These are phyloP conservation scores for Pleurotus platypus DNA, from an alignment of 768 basidiomycete genomes.

Conservation along the genomic window DNA sequence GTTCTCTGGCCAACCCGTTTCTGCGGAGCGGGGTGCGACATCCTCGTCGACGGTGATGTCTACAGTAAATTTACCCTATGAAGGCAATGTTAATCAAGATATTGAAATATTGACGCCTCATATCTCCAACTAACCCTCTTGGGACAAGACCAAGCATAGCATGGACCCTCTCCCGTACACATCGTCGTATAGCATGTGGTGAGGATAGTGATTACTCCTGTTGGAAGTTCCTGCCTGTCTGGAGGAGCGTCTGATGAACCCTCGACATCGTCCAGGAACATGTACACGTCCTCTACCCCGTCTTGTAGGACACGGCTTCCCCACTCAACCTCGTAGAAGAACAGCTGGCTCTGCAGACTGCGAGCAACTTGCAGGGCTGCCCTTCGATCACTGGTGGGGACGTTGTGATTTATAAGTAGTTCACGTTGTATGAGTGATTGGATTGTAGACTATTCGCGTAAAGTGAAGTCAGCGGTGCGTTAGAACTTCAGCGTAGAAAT, in stretches of 20 bases:
- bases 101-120: neutral
- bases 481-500: neutral
- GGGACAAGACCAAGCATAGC: constrained; percentile 84
- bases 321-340: constrained; percentile 98
- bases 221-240: constrained; percentile 73
- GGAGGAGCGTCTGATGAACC: constrained; percentile 55
- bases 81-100: neutral
- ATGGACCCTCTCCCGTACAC: constrained; percentile 75
- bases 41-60: constrained; percentile 26
- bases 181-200: constrained; percentile 89
- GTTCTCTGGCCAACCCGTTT: constrained; percentile 42
- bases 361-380: constrained; percentile 86
- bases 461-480: neutral
- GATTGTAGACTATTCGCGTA: constrained; percentile 69
- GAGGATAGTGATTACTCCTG: constrained; percentile 84
- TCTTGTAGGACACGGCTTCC: constrained; percentile 78
- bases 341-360: constrained; percentile 87
- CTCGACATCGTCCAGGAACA: constrained; percentile 83
- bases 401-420: constrained; percentile 69
- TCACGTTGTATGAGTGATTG: constrained; percentile 86
- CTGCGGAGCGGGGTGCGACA: constrained; percentile 17
- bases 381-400: constrained; percentile 74
- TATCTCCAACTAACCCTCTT: constrained; percentile 41
- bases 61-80: constrained; percentile 28
- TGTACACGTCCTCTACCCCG: constrained; percentile 90